Base-by-base conservation (phyloP, 2,329 filamentous ascomycete genomes). In the Diaporthe nobilis region DNA sequence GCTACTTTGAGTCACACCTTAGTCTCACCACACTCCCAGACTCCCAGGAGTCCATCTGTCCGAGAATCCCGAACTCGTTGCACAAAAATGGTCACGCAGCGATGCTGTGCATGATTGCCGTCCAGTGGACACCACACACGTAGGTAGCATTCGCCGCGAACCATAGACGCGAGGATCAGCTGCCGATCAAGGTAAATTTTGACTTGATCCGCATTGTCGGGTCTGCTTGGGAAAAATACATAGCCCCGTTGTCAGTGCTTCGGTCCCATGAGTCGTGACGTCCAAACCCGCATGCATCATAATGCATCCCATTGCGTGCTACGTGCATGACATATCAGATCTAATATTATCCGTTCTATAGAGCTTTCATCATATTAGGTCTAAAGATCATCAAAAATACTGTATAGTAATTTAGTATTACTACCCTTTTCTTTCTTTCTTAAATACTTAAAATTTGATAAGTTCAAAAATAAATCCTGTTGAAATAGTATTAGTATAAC, bases 161-260 rank as follows among this genome's bases (percentile, higher is more conserved):
- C 68, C 39, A 34, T 60, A 15, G 55, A 47, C 25, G 55, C 28
- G 42, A 72, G 55, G 39, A 72, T 58, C 57, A 28, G 31, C 55
- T 17, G 70, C 42, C 55, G 55, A 72, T 72, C 70, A 22, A 72
- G 42, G 25, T 72, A 37, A 42, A 49, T 37, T 31, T 28, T 17
- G 57, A 61, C 55, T 2, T 25, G 39, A 57, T 60, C 70, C 44
- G 25, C 68, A 39, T 39, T 49, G 28, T 72, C 25, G 28, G n/a
- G 22, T 34, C 20, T n/a, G 39, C n/a, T 37, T 20, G 53, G 70
- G 44, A 49, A 49, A 61, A 25, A 13, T 22, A 15, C 17, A 25
- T n/a, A 10, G 8, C 25, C 55, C 55, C 42, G 12, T 25, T 42
- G 22, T 72, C 44, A 39, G 55, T 37, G 55, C 42, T 47, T 42